Conservation (phyloP, 306 rosid species). For the Bauhinia variegata region DNA sequence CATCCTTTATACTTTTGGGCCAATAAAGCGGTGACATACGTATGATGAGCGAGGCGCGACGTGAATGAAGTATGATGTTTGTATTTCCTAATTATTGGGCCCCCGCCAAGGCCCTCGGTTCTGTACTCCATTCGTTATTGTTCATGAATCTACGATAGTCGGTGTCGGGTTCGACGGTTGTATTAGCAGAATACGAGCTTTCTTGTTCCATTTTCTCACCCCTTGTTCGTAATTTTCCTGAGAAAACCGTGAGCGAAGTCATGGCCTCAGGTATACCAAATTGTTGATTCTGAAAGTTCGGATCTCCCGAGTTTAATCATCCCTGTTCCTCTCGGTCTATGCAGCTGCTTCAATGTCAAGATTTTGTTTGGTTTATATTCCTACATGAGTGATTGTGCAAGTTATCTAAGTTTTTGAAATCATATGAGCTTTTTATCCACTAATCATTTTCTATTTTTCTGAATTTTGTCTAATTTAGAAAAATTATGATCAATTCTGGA, state of each 20-base stretch:
- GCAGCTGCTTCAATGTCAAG: background rate
- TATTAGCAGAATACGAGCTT: background rate
- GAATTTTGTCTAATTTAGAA: background rate
- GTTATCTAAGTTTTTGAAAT: background rate
- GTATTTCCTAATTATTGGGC: no score
- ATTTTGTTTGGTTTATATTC: constrained; percentile 19
- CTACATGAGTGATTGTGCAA: background rate
- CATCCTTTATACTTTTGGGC: no score
- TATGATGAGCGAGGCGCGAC: no score
- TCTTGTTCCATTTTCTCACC: constrained; percentile 8
- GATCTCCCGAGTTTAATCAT: constrained; percentile 4
- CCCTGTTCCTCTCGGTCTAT: background rate
- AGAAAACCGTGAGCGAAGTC: constrained; percentile 25
- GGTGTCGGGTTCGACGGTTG: no score
- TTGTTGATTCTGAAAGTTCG: background rate
- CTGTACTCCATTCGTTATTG: constrained; percentile 22
- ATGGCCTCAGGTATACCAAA: constrained; percentile 73
- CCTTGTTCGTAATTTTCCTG: constrained; percentile 28
- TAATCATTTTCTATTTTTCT: background rate
- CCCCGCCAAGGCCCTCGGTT: background rate
- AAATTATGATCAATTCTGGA: constrained; percentile 22
- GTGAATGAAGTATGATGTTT: no score
- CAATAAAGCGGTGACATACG: no score
- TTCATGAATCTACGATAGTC: constrained; percentile 7
- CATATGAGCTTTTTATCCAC: constrained; percentile 10